Conservation (phyloP, 345 rosid species). For the Moricandia moricandioides region DNA sequence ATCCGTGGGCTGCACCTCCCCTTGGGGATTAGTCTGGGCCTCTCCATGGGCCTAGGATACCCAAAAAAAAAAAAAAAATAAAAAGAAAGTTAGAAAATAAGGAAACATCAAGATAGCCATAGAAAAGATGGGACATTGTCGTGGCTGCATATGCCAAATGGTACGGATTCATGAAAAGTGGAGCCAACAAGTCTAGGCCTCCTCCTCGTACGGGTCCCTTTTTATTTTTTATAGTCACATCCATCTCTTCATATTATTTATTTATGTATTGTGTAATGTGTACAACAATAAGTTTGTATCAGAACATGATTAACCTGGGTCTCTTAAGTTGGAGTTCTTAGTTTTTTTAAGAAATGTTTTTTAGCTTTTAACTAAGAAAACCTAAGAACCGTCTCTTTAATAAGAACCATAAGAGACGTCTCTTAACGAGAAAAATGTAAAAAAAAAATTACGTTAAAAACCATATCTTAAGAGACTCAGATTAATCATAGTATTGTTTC, state of each 20-base stretch:
- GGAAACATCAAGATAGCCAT: constrained; percentile 21
- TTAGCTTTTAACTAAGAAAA: too few species aligned
- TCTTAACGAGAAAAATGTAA: too few species aligned
- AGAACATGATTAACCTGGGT: too few species aligned
- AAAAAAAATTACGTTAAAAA: too few species aligned
- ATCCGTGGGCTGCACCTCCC: too few species aligned
- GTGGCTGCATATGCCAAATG: constrained; percentile 31
- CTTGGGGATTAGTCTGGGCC: too few species aligned
- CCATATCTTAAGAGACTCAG: too few species aligned
- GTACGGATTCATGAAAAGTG: constrained; percentile 36
- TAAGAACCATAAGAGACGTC: too few species aligned
- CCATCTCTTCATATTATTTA: constrained; percentile 33
- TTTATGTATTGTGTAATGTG: constrained; percentile 1
- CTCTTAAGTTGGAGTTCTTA: too few species aligned
- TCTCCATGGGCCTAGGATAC: too few species aligned
- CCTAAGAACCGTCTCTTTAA: too few species aligned
- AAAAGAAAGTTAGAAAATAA: background rate
- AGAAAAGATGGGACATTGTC: constrained; percentile 36
- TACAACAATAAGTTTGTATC: background rate
- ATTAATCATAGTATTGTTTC: background rate
- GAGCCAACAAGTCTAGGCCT: constrained; percentile 33
- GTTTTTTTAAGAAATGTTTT: too few species aligned
- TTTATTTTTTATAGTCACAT: constrained; percentile 30
- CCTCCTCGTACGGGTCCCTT: constrained; percentile 40
- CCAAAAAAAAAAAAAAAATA: background rate